Base-by-base conservation (phyloP, 768 basidiomycete species). In the Phanerodontia chrysosporium region DNA sequence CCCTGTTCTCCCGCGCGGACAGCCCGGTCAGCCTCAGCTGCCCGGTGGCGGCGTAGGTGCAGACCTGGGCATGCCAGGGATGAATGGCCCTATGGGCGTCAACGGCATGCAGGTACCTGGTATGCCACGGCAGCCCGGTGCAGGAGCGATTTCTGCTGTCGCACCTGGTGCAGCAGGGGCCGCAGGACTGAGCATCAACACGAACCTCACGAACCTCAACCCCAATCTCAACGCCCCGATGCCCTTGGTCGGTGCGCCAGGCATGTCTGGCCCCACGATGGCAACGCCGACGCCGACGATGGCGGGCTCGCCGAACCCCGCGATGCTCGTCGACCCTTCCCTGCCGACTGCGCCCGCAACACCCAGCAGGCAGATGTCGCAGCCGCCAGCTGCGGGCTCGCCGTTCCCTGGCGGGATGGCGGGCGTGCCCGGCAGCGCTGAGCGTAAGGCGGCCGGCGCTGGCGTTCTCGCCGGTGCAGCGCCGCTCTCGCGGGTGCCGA, bases 1-100 rank as follows among this genome's bases (percentile, higher is more conserved):
- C 4, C 76, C 76, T 24, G 39, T 18, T 18, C 57, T 73, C 42
- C 70, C 70, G 3, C 70, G 70, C 16, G 24, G 55, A 9, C 67
- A 61, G 69, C 56, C 74, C 72, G 39, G 51, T 18, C 46, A 48
- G 46, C 12, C 9, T 13, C 46, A 48, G 22, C 22, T 24, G 21
- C 10, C 9, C 5, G 45, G 56, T 55, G 67, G 57, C 57, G 72
- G 30, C 64, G 39, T 18, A 42, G 39, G 39, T 9, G 39, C 39
- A 10, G 73, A 51, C 65, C 64, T 54, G 45, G 57, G 32, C 24
- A 46, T 60, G 39, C 57, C 55, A 52, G 39, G 49, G 7, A 51
- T 61, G 55, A 58, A 52, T n/a, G 58, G 58, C 36, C 39, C 39
- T 18, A 42, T 42, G 39, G 39, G 39, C 39, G 39, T 18, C 39